Conservation (phyloP, 1,284 basidiomycete species). For the Schizopora paradoxa region DNA sequence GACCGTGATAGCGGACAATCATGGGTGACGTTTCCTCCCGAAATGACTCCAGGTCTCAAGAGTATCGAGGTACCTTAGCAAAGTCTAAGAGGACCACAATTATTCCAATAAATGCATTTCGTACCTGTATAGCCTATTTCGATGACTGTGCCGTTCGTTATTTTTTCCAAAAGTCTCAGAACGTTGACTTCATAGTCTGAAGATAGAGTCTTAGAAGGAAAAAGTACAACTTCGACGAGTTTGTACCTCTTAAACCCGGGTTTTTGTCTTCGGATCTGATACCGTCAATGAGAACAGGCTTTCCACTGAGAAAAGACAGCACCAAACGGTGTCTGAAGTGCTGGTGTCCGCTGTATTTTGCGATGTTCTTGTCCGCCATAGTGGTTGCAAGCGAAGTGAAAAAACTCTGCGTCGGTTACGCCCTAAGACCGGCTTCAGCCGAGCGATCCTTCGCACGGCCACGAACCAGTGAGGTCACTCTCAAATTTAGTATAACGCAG, state of each 20-base stretch:
- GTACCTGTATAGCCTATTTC: constrained; percentile 95
- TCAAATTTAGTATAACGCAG: too few species aligned
- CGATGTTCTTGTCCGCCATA: too few species aligned
- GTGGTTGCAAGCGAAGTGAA: too few species aligned
- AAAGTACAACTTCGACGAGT: not conserved
- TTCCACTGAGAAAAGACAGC: constrained; percentile 84
- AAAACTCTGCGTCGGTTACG: too few species aligned
- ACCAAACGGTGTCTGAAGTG: constrained; percentile 84
- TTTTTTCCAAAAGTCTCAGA: constrained; percentile 83
- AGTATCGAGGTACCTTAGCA: constrained; percentile 79
- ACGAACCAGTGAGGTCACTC: too few species aligned
- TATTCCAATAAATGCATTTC: constrained; percentile 20
- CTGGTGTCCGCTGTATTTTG: constrained; percentile 73
- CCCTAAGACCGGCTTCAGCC: too few species aligned
- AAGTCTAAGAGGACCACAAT: not conserved
- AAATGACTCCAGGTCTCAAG: constrained; percentile 88
- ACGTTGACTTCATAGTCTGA: constrained; percentile 92
- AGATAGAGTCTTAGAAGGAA: not conserved
- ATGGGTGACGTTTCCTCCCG: constrained; percentile 79
- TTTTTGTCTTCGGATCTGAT: constrained; percentile 92
- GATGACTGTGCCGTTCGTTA: constrained; percentile 92
- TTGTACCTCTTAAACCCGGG: constrained; percentile 82
- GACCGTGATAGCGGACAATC: constrained; percentile 85
- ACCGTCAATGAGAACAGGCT: constrained; percentile 80
- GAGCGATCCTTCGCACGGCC: too few species aligned